Percentiles rank a stretch among this genome's conserved stretches.
Evolutionary conservation across 345 rosid genomes (phyloP).

Genomic region (Citrus unshiu): DNA sequence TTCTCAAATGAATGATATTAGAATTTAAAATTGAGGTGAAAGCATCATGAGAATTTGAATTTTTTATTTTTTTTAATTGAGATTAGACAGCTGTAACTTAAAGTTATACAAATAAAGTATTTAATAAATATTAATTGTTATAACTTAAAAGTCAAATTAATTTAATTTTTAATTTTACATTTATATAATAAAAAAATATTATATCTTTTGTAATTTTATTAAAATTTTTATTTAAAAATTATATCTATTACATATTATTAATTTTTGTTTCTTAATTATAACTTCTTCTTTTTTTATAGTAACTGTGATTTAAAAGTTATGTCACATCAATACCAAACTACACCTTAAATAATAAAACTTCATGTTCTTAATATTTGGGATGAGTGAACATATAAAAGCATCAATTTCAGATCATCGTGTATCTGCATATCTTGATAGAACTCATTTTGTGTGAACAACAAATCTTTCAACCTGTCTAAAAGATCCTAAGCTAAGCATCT

Average conservation of each 20-base stretch:
- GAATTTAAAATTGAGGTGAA: not conserved
- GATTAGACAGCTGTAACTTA: rapidly evolving
- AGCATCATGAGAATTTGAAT: not conserved
- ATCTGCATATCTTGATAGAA: not conserved
- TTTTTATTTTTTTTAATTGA: too few species aligned
- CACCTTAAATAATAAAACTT: not conserved
- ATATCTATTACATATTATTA: too few species aligned
- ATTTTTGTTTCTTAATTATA: too few species aligned
- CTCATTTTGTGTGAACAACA: not conserved
- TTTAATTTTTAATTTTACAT: too few species aligned
- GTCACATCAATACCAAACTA: too few species aligned
- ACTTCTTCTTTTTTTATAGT: too few species aligned
- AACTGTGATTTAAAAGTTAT: rapidly evolving
- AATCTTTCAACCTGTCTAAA: not conserved
- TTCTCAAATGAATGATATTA: not conserved
- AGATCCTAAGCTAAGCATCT: not conserved
- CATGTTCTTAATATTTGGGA: not conserved
- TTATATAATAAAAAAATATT: too few species aligned
- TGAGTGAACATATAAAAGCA: not conserved
- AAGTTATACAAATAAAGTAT: rapidly evolving
- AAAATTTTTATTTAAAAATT: too few species aligned
- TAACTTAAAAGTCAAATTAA: too few species aligned
- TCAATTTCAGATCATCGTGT: not conserved
- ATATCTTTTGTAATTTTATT: too few species aligned
- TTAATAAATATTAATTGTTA: too few species aligned